Evolutionary conservation across 2,329 filamentous ascomycete species (phyloP).

Genomic region (Macrophomina tecta): DNA sequence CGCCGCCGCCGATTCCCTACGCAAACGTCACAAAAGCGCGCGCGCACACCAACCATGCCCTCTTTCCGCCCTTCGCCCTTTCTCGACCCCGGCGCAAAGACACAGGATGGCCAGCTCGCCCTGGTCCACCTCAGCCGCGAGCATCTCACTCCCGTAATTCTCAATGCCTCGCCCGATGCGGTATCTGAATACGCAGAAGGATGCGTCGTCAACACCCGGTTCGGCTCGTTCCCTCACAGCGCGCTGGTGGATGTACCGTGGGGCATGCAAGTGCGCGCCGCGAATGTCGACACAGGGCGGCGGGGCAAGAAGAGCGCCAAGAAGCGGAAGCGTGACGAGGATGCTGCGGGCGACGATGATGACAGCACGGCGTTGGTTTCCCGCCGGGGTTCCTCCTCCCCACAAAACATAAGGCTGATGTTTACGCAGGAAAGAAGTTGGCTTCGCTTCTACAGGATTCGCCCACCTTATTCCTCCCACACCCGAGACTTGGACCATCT

Average conservation of each 20-base stretch:
- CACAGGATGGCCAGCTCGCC: conserved; percentile 71
- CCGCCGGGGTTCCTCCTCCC: background rate
- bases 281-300: conserved; percentile 89
- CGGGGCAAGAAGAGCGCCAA: conserved; percentile 67
- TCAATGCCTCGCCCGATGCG: conserved; percentile 41
- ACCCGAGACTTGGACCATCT: conserved; percentile 81
- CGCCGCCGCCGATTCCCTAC: background rate
- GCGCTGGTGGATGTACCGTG: conserved; percentile 73
- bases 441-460: conserved; percentile 70
- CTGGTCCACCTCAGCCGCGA: conserved; percentile 90
- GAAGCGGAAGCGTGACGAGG: conserved; percentile 56
- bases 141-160: conserved; percentile 75
- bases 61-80: conserved; percentile 69
- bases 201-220: conserved; percentile 80
- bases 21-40: conserved; percentile 1
- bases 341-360: conserved; percentile 42
- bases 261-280: conserved; percentile 91
- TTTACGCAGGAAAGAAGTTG: conserved; percentile 37
- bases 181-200: conserved; percentile 53
- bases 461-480: conserved; percentile 79
- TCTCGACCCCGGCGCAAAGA: conserved; percentile 69
- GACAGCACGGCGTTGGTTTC: conserved; percentile 31
- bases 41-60: conserved; percentile 9
- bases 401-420: background rate
- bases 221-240: conserved; percentile 72